Base-by-base conservation (phyloP, 441 rosid species). In the Macaranga tanarius region DNA sequence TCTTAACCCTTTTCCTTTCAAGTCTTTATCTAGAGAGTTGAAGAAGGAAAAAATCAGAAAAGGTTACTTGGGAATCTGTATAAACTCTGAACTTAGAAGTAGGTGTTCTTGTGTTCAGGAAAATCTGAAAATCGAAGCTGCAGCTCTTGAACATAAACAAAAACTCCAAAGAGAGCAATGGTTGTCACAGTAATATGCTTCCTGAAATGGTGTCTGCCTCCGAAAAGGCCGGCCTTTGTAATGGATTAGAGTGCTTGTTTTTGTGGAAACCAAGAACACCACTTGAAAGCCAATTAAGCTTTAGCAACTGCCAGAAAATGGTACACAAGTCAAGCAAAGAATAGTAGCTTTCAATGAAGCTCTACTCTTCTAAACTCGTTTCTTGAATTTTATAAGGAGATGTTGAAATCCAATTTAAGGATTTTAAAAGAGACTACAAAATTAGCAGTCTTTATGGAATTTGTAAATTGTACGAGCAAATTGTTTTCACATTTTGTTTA, bases 371-470 rank as follows among this genome's bases (percentile, higher is more conserved):
- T n/a, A n/a, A n/a, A n/a, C n/a, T n/a, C n/a, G n/a, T n/a, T n/a
- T n/a, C n/a, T n/a, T 72, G 61, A 52, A 55, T 48, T 65, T 50
- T 57, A 52, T 47, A 48, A 48, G 73, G 62, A 56, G 60, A 42
- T 67, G 70, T 81, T 63, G 5, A 73, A 83, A 65, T 79, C 84
- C 82, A 79, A 79, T 73, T 72, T 64, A 75, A 67, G 77, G 79
- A 74, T 83, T 82, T 82, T 69, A 70, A 45, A 45, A 58, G 67
- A 66, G 85, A 83, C 84, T 71, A 44, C 48, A 77, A 74, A 77
- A 47, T 57, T 72, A 73, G 71, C 79, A 50, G 75, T 70, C 38
- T 63, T 66, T 70, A 62, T 48, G 74, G 75, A 73, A 64, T 72
- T 72, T 79, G 78, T 16, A 73, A 17, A 31, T 31, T 31, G 2